A percentile compares a stretch with the other conserved stretches of the same genome.
phyloP scores from a whole-genome alignment of 2,329 filamentous ascomycete genomes.

The Xylariaceae sp. region DNA sequence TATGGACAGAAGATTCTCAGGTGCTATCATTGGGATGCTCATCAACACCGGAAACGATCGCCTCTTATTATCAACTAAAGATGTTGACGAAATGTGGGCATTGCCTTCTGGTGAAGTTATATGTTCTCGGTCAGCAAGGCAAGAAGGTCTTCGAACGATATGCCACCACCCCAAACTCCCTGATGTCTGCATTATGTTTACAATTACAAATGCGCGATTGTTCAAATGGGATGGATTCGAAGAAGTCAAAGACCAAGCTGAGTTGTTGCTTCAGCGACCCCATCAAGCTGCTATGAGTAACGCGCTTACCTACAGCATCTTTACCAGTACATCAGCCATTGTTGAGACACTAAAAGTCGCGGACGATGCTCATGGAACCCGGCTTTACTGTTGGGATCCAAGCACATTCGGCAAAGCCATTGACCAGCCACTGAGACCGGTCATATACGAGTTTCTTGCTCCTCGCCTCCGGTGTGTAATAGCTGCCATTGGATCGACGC shows the following conservation, averaged over 20 bases:
- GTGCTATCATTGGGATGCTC: slow-evolving; percentile 25
- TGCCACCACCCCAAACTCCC: slow-evolving; percentile 16
- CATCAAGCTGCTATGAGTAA: slow-evolving; percentile 7
- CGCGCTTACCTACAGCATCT: slow-evolving; percentile 5
- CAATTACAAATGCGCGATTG: slow-evolving; percentile 6
- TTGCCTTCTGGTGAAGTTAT: slow-evolving; percentile 30
- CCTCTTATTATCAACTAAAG: slow-evolving; percentile 30
- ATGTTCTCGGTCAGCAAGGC: slow-evolving; percentile 4
- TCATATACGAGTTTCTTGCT: slow-evolving; percentile 15
- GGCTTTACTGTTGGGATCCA: slow-evolving; percentile 20
- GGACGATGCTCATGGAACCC: slow-evolving; percentile 12
- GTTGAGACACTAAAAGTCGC: slow-evolving; percentile 16
- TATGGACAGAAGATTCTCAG: slow-evolving; percentile 23
- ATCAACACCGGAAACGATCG: slow-evolving; percentile 28
- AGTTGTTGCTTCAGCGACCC: slow-evolving; percentile 11
- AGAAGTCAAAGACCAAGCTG: slow-evolving; percentile 11
- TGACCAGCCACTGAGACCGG: slow-evolving; percentile 3
- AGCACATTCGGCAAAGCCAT: slow-evolving; percentile 9
- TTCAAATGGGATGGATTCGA: slow-evolving; percentile 21
- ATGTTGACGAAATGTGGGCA: slow-evolving; percentile 33
- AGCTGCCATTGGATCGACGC: slow-evolving; percentile 23
- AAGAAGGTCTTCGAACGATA: slow-evolving; percentile 16
- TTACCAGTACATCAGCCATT: slow-evolving; percentile 12
- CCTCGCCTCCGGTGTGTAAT: slow-evolving; percentile 18
- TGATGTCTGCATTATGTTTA: slow-evolving; percentile 21